Conservation (phyloP, 352 stramenopile genomes). For the Phytophthora megakarya region DNA sequence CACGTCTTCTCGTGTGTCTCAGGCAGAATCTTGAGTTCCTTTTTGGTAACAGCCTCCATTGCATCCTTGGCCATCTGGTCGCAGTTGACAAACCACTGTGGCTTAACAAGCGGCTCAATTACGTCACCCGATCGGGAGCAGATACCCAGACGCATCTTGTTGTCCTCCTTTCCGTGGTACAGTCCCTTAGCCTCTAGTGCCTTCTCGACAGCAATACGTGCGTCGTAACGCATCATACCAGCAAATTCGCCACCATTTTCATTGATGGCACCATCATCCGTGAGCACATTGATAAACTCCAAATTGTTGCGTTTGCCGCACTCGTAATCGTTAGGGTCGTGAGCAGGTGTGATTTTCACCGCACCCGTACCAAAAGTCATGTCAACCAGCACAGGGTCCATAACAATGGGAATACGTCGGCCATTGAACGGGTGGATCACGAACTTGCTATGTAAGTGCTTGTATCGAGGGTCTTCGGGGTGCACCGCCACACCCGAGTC, state of each 20-base stretch:
- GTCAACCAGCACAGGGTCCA: conserved; percentile 96
- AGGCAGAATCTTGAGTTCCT: conserved; percentile 82
- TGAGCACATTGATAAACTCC: conserved; percentile 98
- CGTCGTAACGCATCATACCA: conserved; percentile 91
- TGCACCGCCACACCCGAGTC: conserved; percentile 98
- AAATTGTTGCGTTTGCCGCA: conserved; percentile 97
- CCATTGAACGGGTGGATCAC: conserved; percentile 98
- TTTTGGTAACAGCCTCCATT: conserved; percentile 81
- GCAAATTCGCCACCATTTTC: conserved; percentile 89
- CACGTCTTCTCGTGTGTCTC: conserved; percentile 94
- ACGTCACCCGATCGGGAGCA: conserved; percentile 99
- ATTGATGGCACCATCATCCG: conserved; percentile 97
- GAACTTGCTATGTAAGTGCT: conserved; percentile 97
- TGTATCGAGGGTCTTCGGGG: conserved; percentile 98
- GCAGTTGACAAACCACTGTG: conserved; percentile 98
- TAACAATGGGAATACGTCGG: conserved; percentile 97
- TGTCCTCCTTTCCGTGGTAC: conserved; percentile 96
- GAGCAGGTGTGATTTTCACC: conserved; percentile 99
- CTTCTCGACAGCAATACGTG: conserved; percentile 89
- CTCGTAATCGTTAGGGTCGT: conserved; percentile 99
- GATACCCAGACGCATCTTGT: conserved; percentile 98
- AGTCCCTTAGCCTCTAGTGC: conserved; percentile 94
- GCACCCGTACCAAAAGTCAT: conserved; percentile 98
- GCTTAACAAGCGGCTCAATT: conserved; percentile 99
- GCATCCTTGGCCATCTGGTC: conserved; percentile 86